Base-by-base conservation (phyloP, 2,329 filamentous ascomycete genomes). In the Cercospora canescens region DNA sequence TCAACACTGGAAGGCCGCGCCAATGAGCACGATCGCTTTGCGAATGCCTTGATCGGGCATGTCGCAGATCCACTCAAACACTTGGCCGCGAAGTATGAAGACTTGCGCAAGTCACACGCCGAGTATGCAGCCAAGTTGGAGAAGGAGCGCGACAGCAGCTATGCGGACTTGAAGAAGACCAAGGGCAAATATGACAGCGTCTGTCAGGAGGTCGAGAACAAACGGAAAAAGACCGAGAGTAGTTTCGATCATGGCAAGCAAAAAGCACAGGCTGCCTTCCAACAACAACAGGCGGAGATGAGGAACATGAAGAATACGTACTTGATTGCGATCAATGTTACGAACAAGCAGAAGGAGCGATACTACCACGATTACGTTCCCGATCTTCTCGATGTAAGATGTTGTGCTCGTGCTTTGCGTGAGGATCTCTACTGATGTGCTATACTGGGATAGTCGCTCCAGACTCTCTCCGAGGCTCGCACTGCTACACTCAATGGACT, bases 241-340 rank as follows among this genome's bases (percentile, higher is more conserved):
- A 89, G 93, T n/a, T 96, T 95, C 75, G 94, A 98, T 71, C 85
- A 89, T 73, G 83, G 86, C 78, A 97, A 97, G 81, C 82, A 88
- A 69, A 99, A 97, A 82, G 93, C 94, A 7, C 92, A 97, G 76
- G 90, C 88, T 76, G 89, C 92, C 39, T 99, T 96, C 79, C 92
- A 96, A 75, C 93, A 97, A 77, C 94, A 98, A 79, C 85, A 96
- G 67, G 82, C 89, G 67, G 95, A 99, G 73, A 98, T 98, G 95
- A 92, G 95, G 80, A 99, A 99, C 77, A 87, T 91, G 78, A 99
- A 99, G 84, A 99, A 99, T 78, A 93, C 91, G n/a, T 99, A 99
- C 76, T 83, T 99, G 67, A 97, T 99, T 75, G 87, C 89, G 67
- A 97, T 99, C 81, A 96, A 96, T 76, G 92, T 98, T 65, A 96